Conservation (phyloP, 106 monocot species). For the Apostasia ramifera region DNA sequence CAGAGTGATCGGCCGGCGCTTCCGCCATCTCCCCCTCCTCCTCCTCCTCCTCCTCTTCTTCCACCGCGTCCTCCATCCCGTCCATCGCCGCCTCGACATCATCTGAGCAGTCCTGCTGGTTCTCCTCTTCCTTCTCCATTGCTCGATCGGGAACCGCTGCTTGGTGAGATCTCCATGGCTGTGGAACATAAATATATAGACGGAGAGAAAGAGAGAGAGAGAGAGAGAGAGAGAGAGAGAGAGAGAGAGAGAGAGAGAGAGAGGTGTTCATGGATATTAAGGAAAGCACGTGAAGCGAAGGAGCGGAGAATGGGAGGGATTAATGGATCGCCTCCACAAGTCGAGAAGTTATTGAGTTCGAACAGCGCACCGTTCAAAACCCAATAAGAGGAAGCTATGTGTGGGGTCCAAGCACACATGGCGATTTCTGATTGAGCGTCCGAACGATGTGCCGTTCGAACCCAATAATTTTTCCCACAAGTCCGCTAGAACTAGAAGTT, state of each 20-base stretch:
- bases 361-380: too few species aligned
- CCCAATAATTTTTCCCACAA: too few species aligned
- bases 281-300: not conserved
- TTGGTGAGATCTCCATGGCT: not conserved
- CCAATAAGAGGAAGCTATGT: too few species aligned
- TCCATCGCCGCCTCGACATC: not conserved
- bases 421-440: too few species aligned
- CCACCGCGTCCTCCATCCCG: not conserved
- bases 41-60: not conserved
- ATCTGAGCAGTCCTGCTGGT: not conserved
- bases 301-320: not conserved
- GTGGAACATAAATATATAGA: not conserved
- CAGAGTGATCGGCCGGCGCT: not conserved
- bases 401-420: too few species aligned
- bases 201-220: not conserved
- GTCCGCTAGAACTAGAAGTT: too few species aligned
- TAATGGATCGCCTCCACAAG: too few species aligned
- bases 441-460: too few species aligned
- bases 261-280: not conserved
- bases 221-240: not conserved
- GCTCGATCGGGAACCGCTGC: not conserved
- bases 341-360: too few species aligned
- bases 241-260: not conserved
- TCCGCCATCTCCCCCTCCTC: not conserved
- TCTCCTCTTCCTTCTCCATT: conserved; percentile 1